Evolutionary conservation across 306 rosid species (phyloP).

Genomic region (Canavalia ensiformis): DNA sequence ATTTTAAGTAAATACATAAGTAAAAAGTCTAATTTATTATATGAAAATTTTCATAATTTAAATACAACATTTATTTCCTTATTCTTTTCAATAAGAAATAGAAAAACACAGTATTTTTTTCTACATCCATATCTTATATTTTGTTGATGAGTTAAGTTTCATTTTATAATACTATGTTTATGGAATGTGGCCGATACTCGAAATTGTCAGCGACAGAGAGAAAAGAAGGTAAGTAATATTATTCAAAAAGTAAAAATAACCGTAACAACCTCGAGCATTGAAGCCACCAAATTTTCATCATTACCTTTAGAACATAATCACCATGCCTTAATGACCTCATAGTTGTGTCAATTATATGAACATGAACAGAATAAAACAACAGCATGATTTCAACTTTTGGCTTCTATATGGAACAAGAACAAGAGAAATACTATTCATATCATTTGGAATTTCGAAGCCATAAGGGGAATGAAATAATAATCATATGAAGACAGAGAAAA

Average conservation of each 20-base stretch:
- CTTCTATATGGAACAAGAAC: constrained; percentile 22
- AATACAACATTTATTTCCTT: too few species aligned
- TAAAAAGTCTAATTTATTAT: too few species aligned
- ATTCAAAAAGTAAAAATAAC: constrained; percentile 1
- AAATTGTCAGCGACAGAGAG: not conserved
- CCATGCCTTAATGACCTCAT: constrained; percentile 49
- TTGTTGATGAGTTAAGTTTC: not conserved
- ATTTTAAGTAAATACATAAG: too few species aligned
- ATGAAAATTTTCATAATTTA: too few species aligned
- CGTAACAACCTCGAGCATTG: constrained; percentile 55
- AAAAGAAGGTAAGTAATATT: too few species aligned
- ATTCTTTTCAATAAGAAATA: too few species aligned
- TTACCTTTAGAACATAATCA: constrained; percentile 41
- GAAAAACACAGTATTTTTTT: not conserved
- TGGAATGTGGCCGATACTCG: not conserved
- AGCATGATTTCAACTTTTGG: constrained; percentile 41
- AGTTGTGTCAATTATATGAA: constrained; percentile 43
- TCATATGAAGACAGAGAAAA: constrained; percentile 50
- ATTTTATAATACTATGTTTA: not conserved
- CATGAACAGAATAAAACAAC: constrained; percentile 20
- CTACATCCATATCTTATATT: not conserved
- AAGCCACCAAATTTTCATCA: constrained; percentile 42
- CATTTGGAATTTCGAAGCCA: constrained; percentile 67
- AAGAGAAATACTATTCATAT: constrained; percentile 40
- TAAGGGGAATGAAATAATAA: constrained; percentile 45